A percentile compares a stretch with the other conserved stretches of the same genome.
These are phyloP conservation scores for Luvunga scandens DNA, from an alignment of 345 rosid genomes.

Conservation along the genomic window DNA sequence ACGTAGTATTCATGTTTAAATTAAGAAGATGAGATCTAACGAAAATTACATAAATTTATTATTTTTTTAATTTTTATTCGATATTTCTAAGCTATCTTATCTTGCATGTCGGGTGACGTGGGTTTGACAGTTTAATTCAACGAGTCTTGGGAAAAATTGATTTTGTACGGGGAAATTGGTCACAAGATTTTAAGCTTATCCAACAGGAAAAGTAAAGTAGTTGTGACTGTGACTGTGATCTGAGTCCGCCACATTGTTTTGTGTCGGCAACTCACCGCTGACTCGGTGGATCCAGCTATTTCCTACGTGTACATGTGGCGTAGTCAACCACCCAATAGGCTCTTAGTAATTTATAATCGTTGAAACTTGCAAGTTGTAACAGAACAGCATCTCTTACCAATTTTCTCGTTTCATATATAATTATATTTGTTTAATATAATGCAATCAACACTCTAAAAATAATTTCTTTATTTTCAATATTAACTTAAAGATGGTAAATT, in stretches of 20 bases:
- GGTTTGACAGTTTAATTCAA: no score
- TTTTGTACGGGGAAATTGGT: neutral
- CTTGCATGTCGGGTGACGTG: no score
- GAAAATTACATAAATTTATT: neutral
- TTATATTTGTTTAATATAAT: no score
- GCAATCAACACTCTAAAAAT: no score
- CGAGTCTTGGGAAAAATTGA: no score
- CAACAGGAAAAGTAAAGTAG: neutral
- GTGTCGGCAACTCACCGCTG: neutral
- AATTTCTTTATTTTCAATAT: no score
- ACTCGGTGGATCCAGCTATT: neutral
- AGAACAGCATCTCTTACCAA: neutral
- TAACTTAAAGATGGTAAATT: neutral
- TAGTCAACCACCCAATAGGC: neutral
- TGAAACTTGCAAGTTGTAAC: no score
- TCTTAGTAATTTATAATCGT: no score
- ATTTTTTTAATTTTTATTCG: neutral
- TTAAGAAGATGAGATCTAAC: neutral
- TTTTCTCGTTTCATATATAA: neutral
- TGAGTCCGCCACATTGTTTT: slow-evolving; percentile 34
- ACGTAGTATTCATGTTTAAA: neutral
- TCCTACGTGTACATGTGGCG: neutral
- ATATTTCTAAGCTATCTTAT: no score
- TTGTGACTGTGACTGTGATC: slow-evolving; percentile 23
- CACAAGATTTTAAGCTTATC: slow-evolving; percentile 20